Evolutionary conservation across 2,329 filamentous ascomycete species (phyloP), one percentile per base, ranked within the genome.

Genomic region (Pezicula radicicola): DNA sequence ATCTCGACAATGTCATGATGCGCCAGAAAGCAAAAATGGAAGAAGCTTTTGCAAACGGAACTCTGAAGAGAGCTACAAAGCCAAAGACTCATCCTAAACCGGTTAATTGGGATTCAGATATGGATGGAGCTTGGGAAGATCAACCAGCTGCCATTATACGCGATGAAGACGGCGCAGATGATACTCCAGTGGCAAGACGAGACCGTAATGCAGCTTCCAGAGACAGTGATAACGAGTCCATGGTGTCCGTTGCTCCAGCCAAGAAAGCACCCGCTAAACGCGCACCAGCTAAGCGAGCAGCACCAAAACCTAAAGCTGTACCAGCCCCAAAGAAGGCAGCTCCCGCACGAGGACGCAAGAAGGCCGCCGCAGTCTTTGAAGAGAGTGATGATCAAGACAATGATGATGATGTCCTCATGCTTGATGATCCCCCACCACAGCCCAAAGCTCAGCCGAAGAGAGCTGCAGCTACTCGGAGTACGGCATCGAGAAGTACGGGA

Each of bases 91-190:
- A 89, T 66, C 85, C 89, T 0, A 89, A 85, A 66, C 93, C 93
- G 1, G 80, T 83, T 10, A 78, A 77, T 2, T 97, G 92, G 91
- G 91, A 97, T 64, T 89, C 84, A n/a, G 93, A 97, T 58, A 74
- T 92, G 25, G 87, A 96, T 46, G 94, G 92, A 0, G 78, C 79
- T 47, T 97, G 93, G 92, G 87, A 87, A 54, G 88, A 94, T 45
- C 84, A 91, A 53, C 83, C 88, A 0, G 85, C 81, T 7, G 89
- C 86, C 1, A 16, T 45, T 12, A 28, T 45, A 15, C 42, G 42
- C 3, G 63, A 66, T 10, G 65, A 74, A 18, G 71, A 79, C 54
- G 72, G 77, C 44, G 78, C 75, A 15, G 74, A 74, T 13, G 70
- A 72, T 40, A 59, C 53, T 28, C 63, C 66, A 49, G 58, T 60